Percentiles rank a stretch among this genome's conserved stretches.
Conservation (phyloP, 2,329 filamentous ascomycete genomes). For the Calonectria hawksworthii region DNA sequence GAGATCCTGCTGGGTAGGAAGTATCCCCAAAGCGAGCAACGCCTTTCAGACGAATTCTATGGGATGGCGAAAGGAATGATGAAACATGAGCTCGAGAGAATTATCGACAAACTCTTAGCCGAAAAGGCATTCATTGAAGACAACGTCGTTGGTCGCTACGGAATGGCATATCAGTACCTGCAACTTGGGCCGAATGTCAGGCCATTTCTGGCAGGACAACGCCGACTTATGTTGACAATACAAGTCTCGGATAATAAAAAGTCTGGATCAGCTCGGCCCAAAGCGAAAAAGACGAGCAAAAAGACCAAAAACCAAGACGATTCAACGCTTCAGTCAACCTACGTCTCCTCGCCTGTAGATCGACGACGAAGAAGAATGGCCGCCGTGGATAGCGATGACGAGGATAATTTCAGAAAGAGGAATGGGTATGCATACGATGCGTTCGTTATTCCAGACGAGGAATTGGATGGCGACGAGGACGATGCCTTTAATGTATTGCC, state of each 20-base stretch:
- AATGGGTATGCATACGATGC: slow-evolving; percentile 64
- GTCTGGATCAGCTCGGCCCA: slow-evolving; percentile 48
- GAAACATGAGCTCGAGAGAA: slow-evolving; percentile 82
- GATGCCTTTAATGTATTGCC: slow-evolving; percentile 63
- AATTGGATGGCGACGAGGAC: slow-evolving; percentile 47
- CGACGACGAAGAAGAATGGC: slow-evolving; percentile 48
- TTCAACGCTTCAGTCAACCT: slow-evolving; percentile 59
- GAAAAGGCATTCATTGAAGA: slow-evolving; percentile 82
- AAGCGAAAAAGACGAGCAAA: slow-evolving; percentile 53
- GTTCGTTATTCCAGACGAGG: slow-evolving; percentile 62
- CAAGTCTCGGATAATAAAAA: slow-evolving; percentile 52
- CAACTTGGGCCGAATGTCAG: slow-evolving; percentile 59
- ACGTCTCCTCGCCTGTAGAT: slow-evolving; percentile 68
- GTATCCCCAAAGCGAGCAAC: slow-evolving; percentile 68
- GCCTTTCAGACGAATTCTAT: slow-evolving; percentile 70
- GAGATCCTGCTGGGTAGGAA: slow-evolving; percentile 84
- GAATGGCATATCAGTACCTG: slow-evolving; percentile 83
- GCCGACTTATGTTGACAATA: slow-evolving; percentile 61
- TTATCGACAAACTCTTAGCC: slow-evolving; percentile 82
- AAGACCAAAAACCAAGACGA: slow-evolving; percentile 53
- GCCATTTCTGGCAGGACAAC: slow-evolving; percentile 59
- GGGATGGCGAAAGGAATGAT: slow-evolving; percentile 79
- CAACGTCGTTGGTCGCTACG: slow-evolving; percentile 64
- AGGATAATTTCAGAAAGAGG: slow-evolving; percentile 57
- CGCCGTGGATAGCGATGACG: slow-evolving; percentile 48